Percentiles rank a stretch among this genome's conserved stretches.
These are phyloP conservation scores for Diversispora eburnea DNA, from an alignment of 192 early-diverging fungal genomes.

Conservation along the genomic window DNA sequence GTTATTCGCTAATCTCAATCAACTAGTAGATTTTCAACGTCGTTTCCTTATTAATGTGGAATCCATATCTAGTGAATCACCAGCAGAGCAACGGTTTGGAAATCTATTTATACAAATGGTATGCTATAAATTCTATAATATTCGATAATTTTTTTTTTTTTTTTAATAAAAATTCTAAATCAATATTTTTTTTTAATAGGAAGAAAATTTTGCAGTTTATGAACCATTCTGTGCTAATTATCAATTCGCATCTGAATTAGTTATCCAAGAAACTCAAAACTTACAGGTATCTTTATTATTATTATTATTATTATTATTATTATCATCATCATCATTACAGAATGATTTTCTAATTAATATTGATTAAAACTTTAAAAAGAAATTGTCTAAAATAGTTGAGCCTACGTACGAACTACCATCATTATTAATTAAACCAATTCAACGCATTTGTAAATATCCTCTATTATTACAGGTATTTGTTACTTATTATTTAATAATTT, in stretches of 20 bases:
- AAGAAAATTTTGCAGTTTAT: constrained; percentile 80
- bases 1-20: constrained; percentile 91
- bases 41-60: constrained; percentile 91
- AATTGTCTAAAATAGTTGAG: constrained; percentile 66
- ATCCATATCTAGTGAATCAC: constrained; percentile 61
- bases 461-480: constrained; percentile 69
- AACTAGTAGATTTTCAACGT: constrained; percentile 94
- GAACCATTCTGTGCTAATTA: constrained; percentile 94
- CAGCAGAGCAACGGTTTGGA: constrained; percentile 87
- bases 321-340: neutral
- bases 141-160: neutral
- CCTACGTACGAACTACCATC: constrained; percentile 84
- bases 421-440: constrained; percentile 95
- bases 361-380: constrained; percentile 30
- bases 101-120: constrained; percentile 77
- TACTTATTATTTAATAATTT: constrained; percentile 36
- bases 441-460: constrained; percentile 98
- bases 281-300: constrained; percentile 47
- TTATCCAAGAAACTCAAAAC: constrained; percentile 58
- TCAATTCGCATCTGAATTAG: constrained; percentile 67
- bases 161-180: neutral
- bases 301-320: constrained; percentile 1
- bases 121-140: neutral
- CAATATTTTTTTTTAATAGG: constrained; percentile 32
- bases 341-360: neutral